Percentiles rank a stretch among this genome's conserved stretches.
Conservation (phyloP, 345 rosid genomes). For the Microcos paniculata region DNA sequence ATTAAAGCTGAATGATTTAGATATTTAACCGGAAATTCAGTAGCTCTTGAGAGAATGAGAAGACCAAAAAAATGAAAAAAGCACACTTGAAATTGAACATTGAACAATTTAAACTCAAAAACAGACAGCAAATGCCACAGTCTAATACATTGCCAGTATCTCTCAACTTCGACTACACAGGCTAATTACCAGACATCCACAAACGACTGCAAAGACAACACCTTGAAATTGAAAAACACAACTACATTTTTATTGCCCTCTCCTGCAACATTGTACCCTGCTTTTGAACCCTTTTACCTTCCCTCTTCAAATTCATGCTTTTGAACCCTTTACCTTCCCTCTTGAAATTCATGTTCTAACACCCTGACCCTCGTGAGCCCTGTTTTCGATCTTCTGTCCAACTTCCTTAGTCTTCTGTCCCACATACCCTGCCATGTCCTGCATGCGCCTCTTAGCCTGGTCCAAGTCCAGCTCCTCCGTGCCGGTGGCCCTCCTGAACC, state of each 20-base stretch:
- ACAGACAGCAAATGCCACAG: neutral
- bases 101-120: neutral
- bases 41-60: neutral
- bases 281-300: neutral
- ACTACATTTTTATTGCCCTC: neutral
- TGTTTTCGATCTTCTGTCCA: slow-evolving; percentile 56
- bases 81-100: neutral
- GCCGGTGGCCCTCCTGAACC: slow-evolving; percentile 35
- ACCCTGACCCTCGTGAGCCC: slow-evolving; percentile 48
- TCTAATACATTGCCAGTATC: neutral
- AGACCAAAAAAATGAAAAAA: neutral
- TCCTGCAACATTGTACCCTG: neutral
- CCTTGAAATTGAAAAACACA: neutral
- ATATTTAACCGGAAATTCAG: too few species aligned
- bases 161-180: too few species aligned
- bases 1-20: too few species aligned
- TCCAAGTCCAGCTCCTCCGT: slow-evolving; percentile 40
- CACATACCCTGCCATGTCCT: slow-evolving; percentile 38
- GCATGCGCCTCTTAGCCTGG: slow-evolving; percentile 38
- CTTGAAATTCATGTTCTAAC: neutral
- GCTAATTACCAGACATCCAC: neutral
- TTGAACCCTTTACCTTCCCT: neutral
- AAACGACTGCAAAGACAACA: neutral
- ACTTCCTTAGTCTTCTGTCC: slow-evolving; percentile 72
- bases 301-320: neutral